These are phyloP conservation scores for Lophiotrema nucula DNA, from an alignment of 495 filamentous ascomycete genomes.

Conservation along the genomic window DNA sequence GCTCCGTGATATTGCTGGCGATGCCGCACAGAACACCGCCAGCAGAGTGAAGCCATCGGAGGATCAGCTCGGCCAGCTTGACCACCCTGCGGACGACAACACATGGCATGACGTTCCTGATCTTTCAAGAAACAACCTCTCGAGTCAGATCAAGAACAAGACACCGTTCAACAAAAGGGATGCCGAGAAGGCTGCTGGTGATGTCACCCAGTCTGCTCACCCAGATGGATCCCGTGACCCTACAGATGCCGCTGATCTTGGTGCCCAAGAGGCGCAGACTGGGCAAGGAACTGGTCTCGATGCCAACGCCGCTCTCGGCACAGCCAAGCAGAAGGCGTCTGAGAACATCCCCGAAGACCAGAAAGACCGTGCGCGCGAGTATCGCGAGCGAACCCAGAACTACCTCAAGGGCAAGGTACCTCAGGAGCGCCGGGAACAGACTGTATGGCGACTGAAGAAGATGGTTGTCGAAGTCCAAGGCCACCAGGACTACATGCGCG, in stretches of 20 bases:
- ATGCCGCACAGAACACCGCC: slow-evolving; percentile 83
- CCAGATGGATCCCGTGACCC: slow-evolving; percentile 53
- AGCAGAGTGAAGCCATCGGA: slow-evolving; percentile 72
- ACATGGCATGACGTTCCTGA: slow-evolving; percentile 90
- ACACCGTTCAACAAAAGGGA: slow-evolving; percentile 55
- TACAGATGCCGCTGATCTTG: slow-evolving; percentile 45
- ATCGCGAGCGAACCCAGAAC: slow-evolving; percentile 59
- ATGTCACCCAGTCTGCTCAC: slow-evolving; percentile 55
- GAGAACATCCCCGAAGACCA: slow-evolving; percentile 61
- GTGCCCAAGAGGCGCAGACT: slow-evolving; percentile 48
- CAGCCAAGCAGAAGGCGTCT: slow-evolving; percentile 50
- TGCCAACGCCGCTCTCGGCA: slow-evolving; percentile 50
- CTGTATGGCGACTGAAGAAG: slow-evolving; percentile 92
- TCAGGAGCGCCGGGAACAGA: slow-evolving; percentile 89
- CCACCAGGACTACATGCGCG: slow-evolving; percentile 86
- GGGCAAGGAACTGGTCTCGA: slow-evolving; percentile 54
- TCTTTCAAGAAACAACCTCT: slow-evolving; percentile 67
- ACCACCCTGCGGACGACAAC: slow-evolving; percentile 81
- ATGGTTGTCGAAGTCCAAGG: slow-evolving; percentile 95
- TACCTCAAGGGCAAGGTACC: slow-evolving; percentile 85
- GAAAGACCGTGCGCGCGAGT: slow-evolving; percentile 57
- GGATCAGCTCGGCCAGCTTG: slow-evolving; percentile 74
- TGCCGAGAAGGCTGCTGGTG: slow-evolving; percentile 53
- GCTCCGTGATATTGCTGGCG: slow-evolving; percentile 83
- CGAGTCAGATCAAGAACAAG: slow-evolving; percentile 59